phyloP scores from a whole-genome alignment of 139 green algal genomes.

The Volvox reticuliferus region DNA sequence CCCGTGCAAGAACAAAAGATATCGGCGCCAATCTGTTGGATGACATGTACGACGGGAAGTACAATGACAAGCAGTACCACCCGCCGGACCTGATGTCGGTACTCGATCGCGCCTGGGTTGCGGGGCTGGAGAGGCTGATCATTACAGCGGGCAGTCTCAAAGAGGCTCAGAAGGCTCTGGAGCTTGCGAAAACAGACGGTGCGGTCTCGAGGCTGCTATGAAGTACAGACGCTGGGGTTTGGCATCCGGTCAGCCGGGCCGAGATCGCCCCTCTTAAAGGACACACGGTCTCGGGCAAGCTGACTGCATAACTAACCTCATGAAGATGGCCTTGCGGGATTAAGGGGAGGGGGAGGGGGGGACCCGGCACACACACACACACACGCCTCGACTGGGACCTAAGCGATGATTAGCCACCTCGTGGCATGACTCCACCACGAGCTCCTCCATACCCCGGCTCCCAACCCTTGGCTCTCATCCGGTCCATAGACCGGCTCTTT shows the following conservation, averaged over 20 bases:
- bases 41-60: constrained; percentile 80
- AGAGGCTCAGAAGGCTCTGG: constrained; percentile 71
- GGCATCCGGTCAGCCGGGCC: no score
- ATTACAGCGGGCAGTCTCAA: constrained; percentile 78
- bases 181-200: constrained; percentile 56
- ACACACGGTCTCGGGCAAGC: no score
- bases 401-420: no score
- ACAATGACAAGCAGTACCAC: constrained; percentile 78
- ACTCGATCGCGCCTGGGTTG: constrained; percentile 69
- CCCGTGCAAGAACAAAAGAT: constrained; percentile 49
- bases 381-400: background rate
- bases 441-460: background rate
- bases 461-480: background rate
- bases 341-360: no score
- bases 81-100: constrained; percentile 72
- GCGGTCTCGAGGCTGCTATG: background rate
- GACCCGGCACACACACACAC: background rate
- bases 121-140: constrained; percentile 75
- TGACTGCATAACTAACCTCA: no score
- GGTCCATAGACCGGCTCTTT: constrained; percentile 73
- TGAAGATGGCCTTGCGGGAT: no score
- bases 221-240: background rate
- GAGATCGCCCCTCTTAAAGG: no score
- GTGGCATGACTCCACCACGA: no score
- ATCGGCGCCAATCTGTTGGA: constrained; percentile 88